Evolutionary conservation across 164 flowering plant genomes (phyloP), one percentile per base, ranked within the genome.

Genomic region (Chloranthus sessilifolius): DNA sequence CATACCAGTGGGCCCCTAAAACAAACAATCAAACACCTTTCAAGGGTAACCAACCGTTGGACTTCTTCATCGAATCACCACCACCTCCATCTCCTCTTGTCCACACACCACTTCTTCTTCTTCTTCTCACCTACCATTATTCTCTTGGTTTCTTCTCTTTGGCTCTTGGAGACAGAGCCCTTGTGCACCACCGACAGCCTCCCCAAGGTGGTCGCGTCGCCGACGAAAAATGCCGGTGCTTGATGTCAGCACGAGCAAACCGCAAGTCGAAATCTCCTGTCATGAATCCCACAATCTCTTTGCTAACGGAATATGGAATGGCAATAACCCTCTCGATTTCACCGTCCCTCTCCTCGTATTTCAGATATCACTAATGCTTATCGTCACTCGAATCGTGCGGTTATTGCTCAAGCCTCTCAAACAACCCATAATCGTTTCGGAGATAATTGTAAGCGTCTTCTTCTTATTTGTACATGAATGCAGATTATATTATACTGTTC

Each of bases 401-500:
- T 36, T 23, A 16, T 17, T 65, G 29, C 57, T 65, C 48, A 65
- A 33, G 35, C 69, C 69, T 52, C 40, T 65, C 20, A 43, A 54
- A 12, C 69, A 60, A 37, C 69, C 69, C 19, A 22, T 31, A 27
- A 31, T 65, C 15, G 39, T 60, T 22, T 49, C 69, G 4, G 41
- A 55, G 30, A 50, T 65, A 46, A n/a, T 65, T 14, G 69, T 65
- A 55, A 60, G 65, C 39, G 16, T 26, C 5, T 19, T 36, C 30
- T 10, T 8, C 14, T 22, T n/a, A 5, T 35, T 7, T 35, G n/a
- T 35, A 5, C n/a, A 10, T 5, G n/a, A 7, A 1, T n/a, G n/a
- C n/a, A n/a, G n/a, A n/a, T n/a, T n/a, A n/a, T n/a, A n/a, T n/a
- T n/a, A n/a, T n/a, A n/a, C n/a, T n/a, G n/a, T n/a, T n/a, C n/a